Percentiles rank a stretch among this genome's conserved stretches.
phyloP scores from a whole-genome alignment of 1,284 basidiomycete genomes.

The Ceratobasidium sp. region DNA sequence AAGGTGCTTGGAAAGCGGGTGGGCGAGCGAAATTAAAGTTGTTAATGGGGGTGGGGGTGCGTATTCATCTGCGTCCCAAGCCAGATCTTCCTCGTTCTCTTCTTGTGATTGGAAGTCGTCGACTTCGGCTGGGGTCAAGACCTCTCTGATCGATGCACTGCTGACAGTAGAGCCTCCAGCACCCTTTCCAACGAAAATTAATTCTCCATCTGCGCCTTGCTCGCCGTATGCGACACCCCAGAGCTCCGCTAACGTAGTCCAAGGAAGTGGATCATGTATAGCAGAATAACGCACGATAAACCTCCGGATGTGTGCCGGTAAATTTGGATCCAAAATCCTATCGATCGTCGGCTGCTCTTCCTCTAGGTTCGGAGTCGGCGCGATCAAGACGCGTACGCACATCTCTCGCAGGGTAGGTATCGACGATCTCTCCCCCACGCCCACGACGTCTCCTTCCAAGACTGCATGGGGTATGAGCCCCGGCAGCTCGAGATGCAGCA shows the following conservation, averaged over 20 bases:
- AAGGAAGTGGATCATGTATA: slow-evolving; percentile 34
- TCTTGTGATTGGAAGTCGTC: not conserved
- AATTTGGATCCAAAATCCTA: slow-evolving; percentile 6
- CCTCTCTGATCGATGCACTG: slow-evolving; percentile 7
- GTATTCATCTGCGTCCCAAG: slow-evolving; percentile 32
- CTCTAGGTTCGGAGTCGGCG: not conserved
- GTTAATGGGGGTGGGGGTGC: slow-evolving; percentile 15
- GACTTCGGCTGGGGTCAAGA: slow-evolving; percentile 4
- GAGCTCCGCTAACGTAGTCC: slow-evolving; percentile 9
- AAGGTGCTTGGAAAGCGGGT: slow-evolving; percentile 29
- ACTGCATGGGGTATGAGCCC: slow-evolving; percentile 33
- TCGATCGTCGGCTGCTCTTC: not conserved
- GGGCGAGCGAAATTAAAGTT: slow-evolving; percentile 12
- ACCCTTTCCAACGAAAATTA: slow-evolving; percentile 16
- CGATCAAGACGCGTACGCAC: slow-evolving; percentile 10
- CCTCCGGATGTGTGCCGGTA: slow-evolving; percentile 29
- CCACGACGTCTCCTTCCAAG: not conserved
- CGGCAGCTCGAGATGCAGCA: slow-evolving; percentile 19
- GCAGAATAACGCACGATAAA: slow-evolving; percentile 8
- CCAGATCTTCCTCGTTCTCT: not conserved
- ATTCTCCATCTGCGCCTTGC: slow-evolving; percentile 32
- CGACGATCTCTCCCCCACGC: not conserved
- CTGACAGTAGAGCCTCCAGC: slow-evolving; percentile 13
- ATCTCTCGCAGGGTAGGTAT: slow-evolving; percentile 38
- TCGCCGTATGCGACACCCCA: slow-evolving; percentile 24